Percentiles rank a stretch among this genome's conserved stretches.
These are phyloP conservation scores for Fusarium coicis DNA, from an alignment of 2,329 filamentous ascomycete species.

Conservation along the genomic window DNA sequence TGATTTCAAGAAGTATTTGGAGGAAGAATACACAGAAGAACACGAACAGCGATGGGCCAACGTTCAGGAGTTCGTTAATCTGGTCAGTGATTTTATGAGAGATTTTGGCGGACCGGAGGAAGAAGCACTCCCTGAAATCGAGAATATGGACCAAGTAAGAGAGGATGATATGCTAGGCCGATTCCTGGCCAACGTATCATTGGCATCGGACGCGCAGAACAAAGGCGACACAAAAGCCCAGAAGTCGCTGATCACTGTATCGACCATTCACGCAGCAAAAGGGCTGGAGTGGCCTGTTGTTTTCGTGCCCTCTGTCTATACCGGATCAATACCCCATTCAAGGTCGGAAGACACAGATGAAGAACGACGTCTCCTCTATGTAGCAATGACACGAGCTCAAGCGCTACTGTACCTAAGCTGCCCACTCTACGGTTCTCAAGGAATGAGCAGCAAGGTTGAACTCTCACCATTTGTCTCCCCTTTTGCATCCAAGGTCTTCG, in stretches of 20 bases:
- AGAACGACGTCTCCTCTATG: conserved; percentile 89
- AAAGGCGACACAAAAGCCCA: conserved; percentile 67
- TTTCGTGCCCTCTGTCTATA: conserved; percentile 89
- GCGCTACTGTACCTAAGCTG: conserved; percentile 87
- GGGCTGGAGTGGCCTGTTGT: conserved; percentile 96
- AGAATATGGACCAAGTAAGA: conserved; percentile 75
- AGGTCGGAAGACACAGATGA: conserved; percentile 87
- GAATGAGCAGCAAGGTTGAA: conserved; percentile 66
- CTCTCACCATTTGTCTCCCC: conserved; percentile 78
- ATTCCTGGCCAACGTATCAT: conserved; percentile 89
- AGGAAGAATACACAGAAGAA: conserved; percentile 76
- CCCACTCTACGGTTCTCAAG: conserved; percentile 73
- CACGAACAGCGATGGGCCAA: conserved; percentile 87
- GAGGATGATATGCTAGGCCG: conserved; percentile 73
- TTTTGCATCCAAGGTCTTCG: conserved; percentile 53
- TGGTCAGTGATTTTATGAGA: conserved; percentile 77
- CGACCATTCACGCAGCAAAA: conserved; percentile 96
- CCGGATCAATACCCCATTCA: conserved; percentile 90
- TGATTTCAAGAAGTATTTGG: conserved; percentile 78
- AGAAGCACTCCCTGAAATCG: conserved; percentile 72
- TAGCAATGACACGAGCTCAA: conserved; percentile 95
- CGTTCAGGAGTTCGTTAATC: conserved; percentile 84
- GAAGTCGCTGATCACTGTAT: conserved; percentile 81
- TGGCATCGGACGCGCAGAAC: conserved; percentile 82
- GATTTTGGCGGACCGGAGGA: conserved; percentile 58